These are phyloP conservation scores for Aspergillus persii DNA, from an alignment of 2,329 filamentous ascomycete genomes.

Conservation along the genomic window DNA sequence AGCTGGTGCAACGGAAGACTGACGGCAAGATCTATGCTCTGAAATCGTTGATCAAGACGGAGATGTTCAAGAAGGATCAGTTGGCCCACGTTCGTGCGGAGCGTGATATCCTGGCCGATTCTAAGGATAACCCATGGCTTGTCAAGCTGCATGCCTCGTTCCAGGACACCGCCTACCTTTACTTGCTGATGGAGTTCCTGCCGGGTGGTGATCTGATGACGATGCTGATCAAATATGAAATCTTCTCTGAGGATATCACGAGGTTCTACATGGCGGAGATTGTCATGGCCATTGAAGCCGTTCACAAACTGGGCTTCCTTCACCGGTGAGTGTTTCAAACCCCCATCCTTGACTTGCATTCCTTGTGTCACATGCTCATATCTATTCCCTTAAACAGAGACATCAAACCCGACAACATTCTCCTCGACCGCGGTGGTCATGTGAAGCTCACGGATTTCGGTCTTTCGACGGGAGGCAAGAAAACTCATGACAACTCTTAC, in stretches of 20 bases:
- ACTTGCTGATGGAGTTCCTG: slow-evolving; percentile 99
- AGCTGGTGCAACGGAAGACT: slow-evolving; percentile 92
- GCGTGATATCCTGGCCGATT: slow-evolving; percentile 95
- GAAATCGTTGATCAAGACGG: slow-evolving; percentile 96
- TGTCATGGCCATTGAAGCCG: slow-evolving; percentile 95
- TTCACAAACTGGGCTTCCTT: slow-evolving; percentile 96
- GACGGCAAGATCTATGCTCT: slow-evolving; percentile 97
- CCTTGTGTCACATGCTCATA: background rate
- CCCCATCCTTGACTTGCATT: background rate
- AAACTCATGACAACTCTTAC: slow-evolving; percentile 96
- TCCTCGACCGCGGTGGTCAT: slow-evolving; percentile 90
- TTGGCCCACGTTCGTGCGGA: slow-evolving; percentile 95
- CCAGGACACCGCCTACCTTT: slow-evolving; percentile 92
- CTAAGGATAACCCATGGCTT: slow-evolving; percentile 95
- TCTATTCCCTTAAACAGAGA: slow-evolving; percentile 59
- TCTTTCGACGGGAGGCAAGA: slow-evolving; percentile 95
- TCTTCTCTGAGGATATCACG: slow-evolving; percentile 98
- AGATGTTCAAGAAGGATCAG: slow-evolving; percentile 99
- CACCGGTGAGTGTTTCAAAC: slow-evolving; percentile 68
- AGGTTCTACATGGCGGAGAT: slow-evolving; percentile 99
- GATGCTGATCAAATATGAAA: slow-evolving; percentile 99
- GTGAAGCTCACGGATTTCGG: slow-evolving; percentile 99
- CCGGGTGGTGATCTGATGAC: slow-evolving; percentile 99
- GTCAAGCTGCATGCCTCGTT: slow-evolving; percentile 98
- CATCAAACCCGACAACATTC: slow-evolving; percentile 98